These are phyloP conservation scores for Paramecium octaurelia DNA, from an alignment of 73 alveolate genomes.

Conservation along the genomic window DNA sequence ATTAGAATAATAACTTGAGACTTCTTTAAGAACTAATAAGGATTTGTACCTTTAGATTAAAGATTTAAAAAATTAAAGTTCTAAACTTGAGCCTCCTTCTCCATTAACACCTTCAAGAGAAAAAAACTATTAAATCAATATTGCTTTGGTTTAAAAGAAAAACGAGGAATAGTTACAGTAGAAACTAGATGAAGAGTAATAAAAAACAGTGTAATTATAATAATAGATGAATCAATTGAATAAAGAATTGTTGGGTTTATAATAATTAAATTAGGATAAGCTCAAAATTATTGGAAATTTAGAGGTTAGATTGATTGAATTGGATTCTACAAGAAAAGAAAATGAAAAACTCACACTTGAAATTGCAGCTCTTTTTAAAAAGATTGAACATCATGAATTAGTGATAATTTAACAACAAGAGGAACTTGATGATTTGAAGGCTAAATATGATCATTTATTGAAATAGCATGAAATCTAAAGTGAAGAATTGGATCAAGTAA, in stretches of 20 bases:
- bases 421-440: background rate
- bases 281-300: background rate
- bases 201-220: background rate
- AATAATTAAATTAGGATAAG: background rate
- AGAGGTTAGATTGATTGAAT: background rate
- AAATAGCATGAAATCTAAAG: background rate
- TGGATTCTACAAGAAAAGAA: background rate
- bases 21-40: background rate
- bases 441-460: background rate
- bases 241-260: background rate
- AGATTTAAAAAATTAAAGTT: background rate
- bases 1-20: background rate
- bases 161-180: background rate
- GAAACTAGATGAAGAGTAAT: background rate
- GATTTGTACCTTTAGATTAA: background rate
- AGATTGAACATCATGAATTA: background rate
- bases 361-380: background rate
- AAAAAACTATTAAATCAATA: background rate
- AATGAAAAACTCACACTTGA: background rate
- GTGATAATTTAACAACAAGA: background rate
- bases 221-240: background rate
- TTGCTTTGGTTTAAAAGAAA: background rate
- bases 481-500: background rate
- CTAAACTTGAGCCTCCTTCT: background rate
- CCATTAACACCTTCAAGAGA: background rate